Conservation (phyloP, 352 stramenopile species). For the Globisporangium mamillatum region DNA sequence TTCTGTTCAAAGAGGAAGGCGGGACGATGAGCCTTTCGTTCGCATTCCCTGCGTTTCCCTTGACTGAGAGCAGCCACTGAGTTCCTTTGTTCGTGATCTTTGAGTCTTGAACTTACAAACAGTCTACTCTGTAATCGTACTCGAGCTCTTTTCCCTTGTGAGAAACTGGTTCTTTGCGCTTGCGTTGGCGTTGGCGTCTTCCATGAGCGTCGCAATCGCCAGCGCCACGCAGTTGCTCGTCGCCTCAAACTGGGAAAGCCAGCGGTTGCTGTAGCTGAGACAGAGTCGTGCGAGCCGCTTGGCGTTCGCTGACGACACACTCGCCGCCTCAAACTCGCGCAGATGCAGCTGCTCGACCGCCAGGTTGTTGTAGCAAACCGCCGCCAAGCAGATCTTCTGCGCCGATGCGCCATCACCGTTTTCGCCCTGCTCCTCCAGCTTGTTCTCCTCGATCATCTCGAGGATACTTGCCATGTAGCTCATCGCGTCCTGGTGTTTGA, state of each 20-base stretch:
- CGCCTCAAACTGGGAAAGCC: conserved; percentile 84
- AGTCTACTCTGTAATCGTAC: background rate
- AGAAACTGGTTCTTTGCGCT: conserved; percentile 2
- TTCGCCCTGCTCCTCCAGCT: conserved; percentile 57
- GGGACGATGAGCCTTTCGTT: conserved; percentile 4
- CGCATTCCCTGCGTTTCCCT: background rate
- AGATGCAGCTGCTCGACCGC: conserved; percentile 88
- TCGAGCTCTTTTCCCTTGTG: background rate
- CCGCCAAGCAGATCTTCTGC: conserved; percentile 88
- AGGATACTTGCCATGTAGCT: conserved; percentile 79
- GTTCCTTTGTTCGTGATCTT: background rate
- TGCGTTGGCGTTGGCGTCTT: conserved; percentile 47
- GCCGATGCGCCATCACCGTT: conserved; percentile 46
- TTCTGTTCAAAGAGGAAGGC: conserved; percentile 38
- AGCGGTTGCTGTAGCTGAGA: conserved; percentile 91
- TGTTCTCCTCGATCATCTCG: conserved; percentile 86
- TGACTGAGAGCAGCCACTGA: background rate
- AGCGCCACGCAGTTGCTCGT: conserved; percentile 76
- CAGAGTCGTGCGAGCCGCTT: conserved; percentile 87
- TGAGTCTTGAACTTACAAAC: background rate
- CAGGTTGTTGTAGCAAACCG: conserved; percentile 92
- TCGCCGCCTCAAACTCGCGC: conserved; percentile 77
- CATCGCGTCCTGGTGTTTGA: conserved; percentile 80
- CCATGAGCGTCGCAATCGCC: conserved; percentile 69
- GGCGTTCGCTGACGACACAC: conserved; percentile 77